Evolutionary conservation across 1,284 basidiomycete species (phyloP).

Genomic region (Apiotrichum akiyoshidainum): DNA sequence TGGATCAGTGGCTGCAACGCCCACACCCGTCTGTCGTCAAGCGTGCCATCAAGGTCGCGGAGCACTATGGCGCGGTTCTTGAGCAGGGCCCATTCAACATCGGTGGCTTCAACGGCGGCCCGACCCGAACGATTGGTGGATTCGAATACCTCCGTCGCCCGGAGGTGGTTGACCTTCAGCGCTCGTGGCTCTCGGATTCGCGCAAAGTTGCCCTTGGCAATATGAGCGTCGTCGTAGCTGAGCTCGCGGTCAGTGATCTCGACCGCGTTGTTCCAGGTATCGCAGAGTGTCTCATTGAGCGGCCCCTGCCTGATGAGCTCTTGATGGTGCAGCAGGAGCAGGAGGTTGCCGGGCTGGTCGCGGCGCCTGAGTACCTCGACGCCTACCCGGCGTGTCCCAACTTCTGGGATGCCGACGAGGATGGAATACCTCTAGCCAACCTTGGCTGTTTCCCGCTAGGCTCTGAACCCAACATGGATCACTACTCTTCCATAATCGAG

Average conservation of each 20-base stretch:
- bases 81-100: conserved; percentile 8
- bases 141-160: conserved; percentile 16
- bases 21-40: conserved; percentile 12
- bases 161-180: conserved; percentile 13
- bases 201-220: background rate
- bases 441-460: conserved; percentile 16
- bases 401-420: conserved; percentile 10
- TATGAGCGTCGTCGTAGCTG: background rate
- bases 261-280: conserved; percentile 5
- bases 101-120: too few relatives aligned
- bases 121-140: conserved; percentile 5
- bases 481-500: conserved; percentile 6
- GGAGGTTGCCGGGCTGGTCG: background rate
- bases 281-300: background rate
- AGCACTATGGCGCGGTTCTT: conserved; percentile 13
- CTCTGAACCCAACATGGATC: conserved; percentile 1
- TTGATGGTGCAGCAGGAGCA: background rate
- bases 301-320: background rate
- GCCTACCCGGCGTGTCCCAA: background rate
- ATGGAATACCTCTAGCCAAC: background rate
- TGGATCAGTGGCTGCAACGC: conserved; percentile 8
- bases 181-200: conserved; percentile 4
- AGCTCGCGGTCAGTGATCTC: conserved; percentile 3
- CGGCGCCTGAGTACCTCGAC: conserved; percentile 4
- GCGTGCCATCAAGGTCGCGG: conserved; percentile 10